Percentiles rank a stretch among this genome's conserved stretches.
These are phyloP conservation scores for Babesia bovis DNA, from an alignment of 169 alveolate species.

Conservation along the genomic window DNA sequence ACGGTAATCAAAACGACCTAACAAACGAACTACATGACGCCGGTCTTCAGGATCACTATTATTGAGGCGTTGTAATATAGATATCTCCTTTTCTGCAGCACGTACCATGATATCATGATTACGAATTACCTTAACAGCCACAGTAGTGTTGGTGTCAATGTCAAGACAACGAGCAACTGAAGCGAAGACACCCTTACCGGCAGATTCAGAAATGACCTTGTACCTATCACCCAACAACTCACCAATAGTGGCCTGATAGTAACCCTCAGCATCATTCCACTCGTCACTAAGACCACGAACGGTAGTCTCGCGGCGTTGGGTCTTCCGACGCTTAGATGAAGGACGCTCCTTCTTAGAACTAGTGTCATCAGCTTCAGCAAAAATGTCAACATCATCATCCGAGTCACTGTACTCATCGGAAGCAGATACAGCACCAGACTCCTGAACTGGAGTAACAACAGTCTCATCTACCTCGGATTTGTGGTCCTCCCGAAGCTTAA, in stretches of 20 bases:
- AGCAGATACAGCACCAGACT: background rate
- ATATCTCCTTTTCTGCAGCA: conserved; percentile 89
- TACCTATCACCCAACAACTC: conserved; percentile 85
- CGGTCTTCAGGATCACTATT: conserved; percentile 80
- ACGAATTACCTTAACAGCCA: conserved; percentile 84
- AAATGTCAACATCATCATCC: conserved; percentile 70
- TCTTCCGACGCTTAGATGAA: conserved; percentile 12
- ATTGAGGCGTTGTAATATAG: conserved; percentile 77
- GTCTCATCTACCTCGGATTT: conserved; percentile 52
- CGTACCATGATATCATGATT: conserved; percentile 88
- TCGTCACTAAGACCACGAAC: conserved; percentile 72
- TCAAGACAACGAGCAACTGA: conserved; percentile 81
- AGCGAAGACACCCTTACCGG: conserved; percentile 89
- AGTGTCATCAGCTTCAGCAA: conserved; percentile 11
- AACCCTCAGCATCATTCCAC: conserved; percentile 83
- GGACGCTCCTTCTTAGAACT: background rate
- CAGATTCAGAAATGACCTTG: conserved; percentile 80
- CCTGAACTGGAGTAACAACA: background rate
- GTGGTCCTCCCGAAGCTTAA: conserved; percentile 70
- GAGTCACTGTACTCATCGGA: conserved; percentile 22
- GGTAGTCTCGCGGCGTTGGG: conserved; percentile 12
- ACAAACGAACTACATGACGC: conserved; percentile 81
- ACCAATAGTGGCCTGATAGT: conserved; percentile 84
- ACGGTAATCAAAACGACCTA: conserved; percentile 77
- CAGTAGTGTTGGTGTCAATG: conserved; percentile 63